Base-by-base conservation (phyloP, 805 yeast genomes). In the Saccharomycopsis olivae region DNA sequence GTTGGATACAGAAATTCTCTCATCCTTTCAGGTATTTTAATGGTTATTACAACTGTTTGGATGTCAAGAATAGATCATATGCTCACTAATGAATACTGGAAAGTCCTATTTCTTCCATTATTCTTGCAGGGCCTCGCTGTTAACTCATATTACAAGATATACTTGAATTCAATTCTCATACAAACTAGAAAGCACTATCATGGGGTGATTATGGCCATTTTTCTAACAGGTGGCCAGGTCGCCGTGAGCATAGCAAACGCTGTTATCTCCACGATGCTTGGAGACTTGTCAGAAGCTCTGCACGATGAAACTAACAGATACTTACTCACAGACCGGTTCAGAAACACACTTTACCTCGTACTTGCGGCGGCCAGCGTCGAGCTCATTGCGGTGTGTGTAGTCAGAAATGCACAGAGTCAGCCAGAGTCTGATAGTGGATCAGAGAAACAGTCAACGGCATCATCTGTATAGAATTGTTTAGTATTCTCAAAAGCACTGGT, bases 191-290 rank as follows among this genome's bases (percentile, higher is more conserved):
- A 48, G 3, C 59, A 60, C 36, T 44, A 59, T 10, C 68, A 64
- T 36, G 69, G 66, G 18, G 55, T 60, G 21, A 63, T 64, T 2
- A 44, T 60, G 4, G 69, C 65, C 1, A 46, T 64, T 9, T 51
- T 56, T 29, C 60, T 53, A 42, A 61, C 68, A 0, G 44, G 51
- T n/a, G 58, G 57, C 1, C 68, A 64, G 47, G 39, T 62, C 24
- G 62, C 61, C 1, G 39, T 51, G 17, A 49, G 60, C 33, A 23
- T 60, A 9, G 57, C 56, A 0, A 47, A 50, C 29, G 55, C 64
- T 4, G 39, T 56, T 11, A 17, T 49, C 1, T 36, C 58, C 2
- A 49, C 60, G 3, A 40, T 60, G 2, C 15, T 58, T 5, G 62
- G 62, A 10, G 49, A 51, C 16, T n/a, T n/a, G n/a, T n/a, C n/a